Percentiles rank a stretch among this genome's conserved stretches.
Conservation (phyloP, 306 rosid species). For the Senna siamea region DNA sequence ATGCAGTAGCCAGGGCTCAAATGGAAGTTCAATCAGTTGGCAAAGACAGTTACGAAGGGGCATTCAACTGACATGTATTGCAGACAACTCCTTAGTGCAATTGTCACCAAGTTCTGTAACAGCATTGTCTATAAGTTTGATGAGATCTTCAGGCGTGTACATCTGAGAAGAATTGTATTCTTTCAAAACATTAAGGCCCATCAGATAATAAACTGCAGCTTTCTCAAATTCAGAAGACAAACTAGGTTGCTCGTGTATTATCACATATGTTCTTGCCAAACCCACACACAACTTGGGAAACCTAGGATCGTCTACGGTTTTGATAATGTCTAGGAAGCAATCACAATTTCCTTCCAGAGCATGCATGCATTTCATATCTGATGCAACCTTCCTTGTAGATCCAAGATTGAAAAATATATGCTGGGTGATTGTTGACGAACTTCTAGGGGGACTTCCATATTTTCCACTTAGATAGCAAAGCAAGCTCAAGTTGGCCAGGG, state of each 20-base stretch:
- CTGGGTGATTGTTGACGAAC: slow-evolving; percentile 45
- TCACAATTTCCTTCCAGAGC: slow-evolving; percentile 59
- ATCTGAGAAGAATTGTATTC: slow-evolving; percentile 46
- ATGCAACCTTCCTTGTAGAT: slow-evolving; percentile 48
- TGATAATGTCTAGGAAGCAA: slow-evolving; percentile 54
- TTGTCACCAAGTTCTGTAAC: slow-evolving; percentile 37
- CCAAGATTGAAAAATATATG: slow-evolving; percentile 67
- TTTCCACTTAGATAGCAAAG: slow-evolving; percentile 49
- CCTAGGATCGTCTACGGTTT: slow-evolving; percentile 54
- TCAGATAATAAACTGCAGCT: slow-evolving; percentile 44
- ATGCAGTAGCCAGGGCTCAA: slow-evolving; percentile 10
- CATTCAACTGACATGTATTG: background rate
- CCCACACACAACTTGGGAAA: slow-evolving; percentile 54
- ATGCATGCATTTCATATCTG: slow-evolving; percentile 51
- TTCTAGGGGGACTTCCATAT: slow-evolving; percentile 22
- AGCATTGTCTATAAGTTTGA: slow-evolving; percentile 48
- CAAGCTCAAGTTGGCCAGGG: slow-evolving; percentile 62
- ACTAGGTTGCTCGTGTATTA: slow-evolving; percentile 45
- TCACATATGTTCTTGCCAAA: slow-evolving; percentile 54
- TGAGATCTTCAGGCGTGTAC: slow-evolving; percentile 64
- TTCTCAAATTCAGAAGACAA: slow-evolving; percentile 37
- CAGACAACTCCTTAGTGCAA: slow-evolving; percentile 19
- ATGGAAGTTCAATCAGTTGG: slow-evolving; percentile 28
- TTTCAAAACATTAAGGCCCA: slow-evolving; percentile 45
- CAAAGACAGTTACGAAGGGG: slow-evolving; percentile 18